Percentiles rank a stretch among this genome's conserved stretches.
Evolutionary conservation across 2,329 filamentous ascomycete genomes (phyloP).

Genomic region (Talaromyces islandicus): DNA sequence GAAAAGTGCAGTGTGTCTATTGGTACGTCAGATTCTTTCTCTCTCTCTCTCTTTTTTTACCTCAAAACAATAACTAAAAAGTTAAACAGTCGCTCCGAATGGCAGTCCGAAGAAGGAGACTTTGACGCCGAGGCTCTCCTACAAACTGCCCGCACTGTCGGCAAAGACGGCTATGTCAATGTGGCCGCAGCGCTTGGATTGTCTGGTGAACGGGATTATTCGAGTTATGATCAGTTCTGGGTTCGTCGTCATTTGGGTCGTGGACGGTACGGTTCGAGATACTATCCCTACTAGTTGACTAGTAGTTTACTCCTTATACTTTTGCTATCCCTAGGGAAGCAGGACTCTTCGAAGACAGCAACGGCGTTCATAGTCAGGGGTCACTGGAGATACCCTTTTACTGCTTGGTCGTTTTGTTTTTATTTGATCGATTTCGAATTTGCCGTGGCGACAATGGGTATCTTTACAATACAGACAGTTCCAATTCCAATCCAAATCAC

Average conservation of each 20-base stretch:
- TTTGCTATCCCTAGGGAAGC: background rate
- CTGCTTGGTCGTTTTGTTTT: background rate
- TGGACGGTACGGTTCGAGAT: background rate
- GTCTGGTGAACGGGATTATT: slow-evolving; percentile 33
- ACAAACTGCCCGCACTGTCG: slow-evolving; percentile 18
- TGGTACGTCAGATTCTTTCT: slow-evolving; percentile 27
- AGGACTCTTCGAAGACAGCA: background rate
- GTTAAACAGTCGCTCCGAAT: slow-evolving; percentile 31
- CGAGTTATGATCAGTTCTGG: slow-evolving; percentile 37
- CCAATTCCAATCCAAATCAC: background rate
- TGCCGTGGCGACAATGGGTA: background rate
- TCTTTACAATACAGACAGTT: background rate
- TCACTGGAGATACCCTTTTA: background rate
- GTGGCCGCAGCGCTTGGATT: slow-evolving; percentile 38
- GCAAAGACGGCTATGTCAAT: slow-evolving; percentile 40
- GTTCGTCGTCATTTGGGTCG: slow-evolving; percentile 14
- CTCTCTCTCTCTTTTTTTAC: background rate
- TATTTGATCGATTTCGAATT: background rate
- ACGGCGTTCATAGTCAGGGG: background rate
- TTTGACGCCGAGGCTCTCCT: slow-evolving; percentile 27
- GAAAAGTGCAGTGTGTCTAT: slow-evolving; percentile 38
- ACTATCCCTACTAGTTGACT: background rate
- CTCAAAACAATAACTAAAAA: background rate
- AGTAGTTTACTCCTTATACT: background rate
- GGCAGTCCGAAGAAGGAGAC: slow-evolving; percentile 28